Evolutionary conservation across 2,329 filamentous ascomycete species (phyloP).

Genomic region (Pseudocercospora musae): DNA sequence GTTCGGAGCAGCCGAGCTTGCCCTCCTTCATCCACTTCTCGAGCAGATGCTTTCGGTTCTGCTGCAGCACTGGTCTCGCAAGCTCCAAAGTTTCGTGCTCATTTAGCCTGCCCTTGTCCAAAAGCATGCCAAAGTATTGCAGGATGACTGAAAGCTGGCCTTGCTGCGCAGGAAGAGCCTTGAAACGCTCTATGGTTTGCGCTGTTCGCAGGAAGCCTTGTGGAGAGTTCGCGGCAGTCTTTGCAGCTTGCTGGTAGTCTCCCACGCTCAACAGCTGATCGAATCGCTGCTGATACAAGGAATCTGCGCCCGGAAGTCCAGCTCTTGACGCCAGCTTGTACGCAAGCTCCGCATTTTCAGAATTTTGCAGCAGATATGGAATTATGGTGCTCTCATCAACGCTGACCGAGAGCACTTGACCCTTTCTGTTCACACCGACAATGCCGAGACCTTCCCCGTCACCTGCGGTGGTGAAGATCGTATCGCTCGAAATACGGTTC

Average conservation of each 20-base stretch:
- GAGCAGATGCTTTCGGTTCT: conserved; percentile 90
- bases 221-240: conserved; percentile 94
- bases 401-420: conserved; percentile 89
- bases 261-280: conserved; percentile 78
- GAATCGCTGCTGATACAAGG: conserved; percentile 89
- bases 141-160: conserved; percentile 91
- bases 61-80: conserved; percentile 83
- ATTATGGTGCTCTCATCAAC: conserved; percentile 90
- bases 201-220: conserved; percentile 90
- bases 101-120: conserved; percentile 93
- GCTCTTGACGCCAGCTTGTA: conserved; percentile 95
- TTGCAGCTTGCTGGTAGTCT: conserved; percentile 84
- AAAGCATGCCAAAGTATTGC: conserved; percentile 94
- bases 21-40: conserved; percentile 98
- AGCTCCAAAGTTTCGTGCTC: conserved; percentile 91
- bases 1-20: conserved; percentile 94
- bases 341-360: conserved; percentile 86
- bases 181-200: conserved; percentile 95
- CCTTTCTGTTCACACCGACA: conserved; percentile 94
- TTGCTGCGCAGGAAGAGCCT: conserved; percentile 73
- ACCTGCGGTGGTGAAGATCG: conserved; percentile 89
- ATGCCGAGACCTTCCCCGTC: conserved; percentile 84
- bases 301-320: conserved; percentile 88
- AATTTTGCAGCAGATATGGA: conserved; percentile 92
- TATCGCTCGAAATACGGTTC: conserved; percentile 99